Base-by-base conservation (phyloP, 164 flowering plant species). In the Magnolia kwangsiensis region DNA sequence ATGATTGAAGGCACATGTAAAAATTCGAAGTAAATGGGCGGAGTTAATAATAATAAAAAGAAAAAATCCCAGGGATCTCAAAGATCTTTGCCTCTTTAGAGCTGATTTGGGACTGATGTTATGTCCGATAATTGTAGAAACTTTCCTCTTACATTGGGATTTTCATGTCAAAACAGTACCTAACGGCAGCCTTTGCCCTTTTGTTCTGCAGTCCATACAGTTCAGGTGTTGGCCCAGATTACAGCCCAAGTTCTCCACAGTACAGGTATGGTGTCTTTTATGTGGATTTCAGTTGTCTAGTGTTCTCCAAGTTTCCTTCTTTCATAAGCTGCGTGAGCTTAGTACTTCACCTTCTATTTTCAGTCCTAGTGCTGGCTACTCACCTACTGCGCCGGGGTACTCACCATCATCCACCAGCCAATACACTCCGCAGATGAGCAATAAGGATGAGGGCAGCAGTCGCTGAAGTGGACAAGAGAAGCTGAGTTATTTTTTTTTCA, bases 361-460 rank as follows among this genome's bases (percentile, higher is more conserved):
- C 88, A 93, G 99, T 83, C 98, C 97, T 6, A 96, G 98, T 82
- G 92, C 92, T 1, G 99, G 97, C 45, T 94, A 96, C 84, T 96
- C 99, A 3, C 99, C 99, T 4, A 94, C 93, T 77, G 92, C 93
- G 9, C 99, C 99, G 0, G 97, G 99, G 0, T 96, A 96, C 81
- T 96, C 98, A 0, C 97, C 99, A 2, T 89, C 98, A 19, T 92
- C 99, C 2, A 90, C 96, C 37, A 89, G 98, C 76, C 99, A 96
- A 80, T 91, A 86, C 85, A 87, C 96, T 7, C 92, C 95, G 7
- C 90, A 89, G 65, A 73, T 79, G 66, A 90, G 90, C 78, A 82
- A 85, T 75, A 87, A 88, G 80, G 93, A 90, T 21, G 85, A 84
- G 69, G 83, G 75, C 23, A 80, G 76, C 68, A 78, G 78, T 45